Percentiles rank a stretch among this genome's conserved stretches.
phyloP scores from a whole-genome alignment of 1,284 basidiomycete genomes.

The Sporisorium sorghi region DNA sequence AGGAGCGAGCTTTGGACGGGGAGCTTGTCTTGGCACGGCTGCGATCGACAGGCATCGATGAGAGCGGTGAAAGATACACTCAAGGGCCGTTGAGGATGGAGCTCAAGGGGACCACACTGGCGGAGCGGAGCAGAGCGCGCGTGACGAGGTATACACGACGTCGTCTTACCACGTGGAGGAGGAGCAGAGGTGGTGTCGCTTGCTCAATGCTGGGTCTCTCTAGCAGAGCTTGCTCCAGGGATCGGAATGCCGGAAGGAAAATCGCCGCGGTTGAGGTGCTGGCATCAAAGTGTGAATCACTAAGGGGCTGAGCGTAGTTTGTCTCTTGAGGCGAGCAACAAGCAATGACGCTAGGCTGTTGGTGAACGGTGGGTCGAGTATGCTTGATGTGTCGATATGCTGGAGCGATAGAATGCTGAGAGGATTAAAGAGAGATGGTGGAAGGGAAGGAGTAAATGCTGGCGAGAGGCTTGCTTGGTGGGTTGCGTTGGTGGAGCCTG shows the following conservation, averaged over 20 bases:
- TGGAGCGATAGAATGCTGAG: not conserved
- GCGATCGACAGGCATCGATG: conserved; percentile 47
- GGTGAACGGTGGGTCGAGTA: not conserved
- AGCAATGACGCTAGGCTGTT: not conserved
- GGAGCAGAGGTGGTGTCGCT: not conserved
- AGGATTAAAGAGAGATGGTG: not conserved
- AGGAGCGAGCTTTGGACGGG: conserved; percentile 41
- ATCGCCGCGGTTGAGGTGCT: not conserved
- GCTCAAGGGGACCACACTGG: conserved; percentile 3
- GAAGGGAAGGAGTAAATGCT: not conserved
- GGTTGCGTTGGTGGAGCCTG: not conserved
- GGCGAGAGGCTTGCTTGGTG: not conserved
- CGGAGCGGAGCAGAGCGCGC: not conserved
- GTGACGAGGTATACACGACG: not conserved
- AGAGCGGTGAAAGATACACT: conserved; percentile 4
- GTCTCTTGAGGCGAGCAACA: not conserved
- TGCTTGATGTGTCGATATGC: not conserved
- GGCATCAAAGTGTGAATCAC: conserved; percentile 1
- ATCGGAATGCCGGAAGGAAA: not conserved
- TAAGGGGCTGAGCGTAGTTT: not conserved
- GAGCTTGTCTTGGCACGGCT: conserved; percentile 35
- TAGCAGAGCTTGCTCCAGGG: conserved; percentile 2
- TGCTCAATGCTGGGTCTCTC: not conserved
- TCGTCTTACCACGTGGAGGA: not conserved
- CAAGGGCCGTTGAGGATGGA: not conserved